These are phyloP conservation scores for Nigrograna mackinnonii DNA, from an alignment of 2,329 filamentous ascomycete genomes.

Conservation along the genomic window DNA sequence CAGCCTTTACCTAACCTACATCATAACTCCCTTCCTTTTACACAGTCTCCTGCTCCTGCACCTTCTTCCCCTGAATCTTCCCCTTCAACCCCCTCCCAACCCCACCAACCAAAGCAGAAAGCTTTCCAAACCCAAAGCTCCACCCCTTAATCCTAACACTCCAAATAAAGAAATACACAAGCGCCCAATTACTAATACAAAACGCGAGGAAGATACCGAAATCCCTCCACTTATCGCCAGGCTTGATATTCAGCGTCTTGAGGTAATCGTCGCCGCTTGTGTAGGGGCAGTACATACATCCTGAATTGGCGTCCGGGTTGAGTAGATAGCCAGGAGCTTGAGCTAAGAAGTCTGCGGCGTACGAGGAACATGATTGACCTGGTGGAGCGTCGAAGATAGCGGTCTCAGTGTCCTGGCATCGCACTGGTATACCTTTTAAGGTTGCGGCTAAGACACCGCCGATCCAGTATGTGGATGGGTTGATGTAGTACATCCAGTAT, in stretches of 20 bases:
- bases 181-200: conserved; percentile 68
- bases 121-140: conserved; percentile 67
- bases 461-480: conserved; percentile 73
- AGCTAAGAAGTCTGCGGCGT: conserved; percentile 64
- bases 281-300: conserved; percentile 74
- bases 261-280: conserved; percentile 69
- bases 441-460: conserved; percentile 69
- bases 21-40: no score
- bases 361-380: conserved; percentile 65
- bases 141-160: conserved; percentile 71
- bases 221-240: conserved; percentile 69
- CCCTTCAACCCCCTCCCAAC: neutral
- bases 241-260: conserved; percentile 57
- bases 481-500: conserved; percentile 73
- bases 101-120: conserved; percentile 55
- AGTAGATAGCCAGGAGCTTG: conserved; percentile 64
- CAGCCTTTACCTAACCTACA: no score
- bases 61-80: neutral
- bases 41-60: neutral
- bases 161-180: conserved; percentile 80
- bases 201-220: conserved; percentile 76
- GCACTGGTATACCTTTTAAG: conserved; percentile 53
- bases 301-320: conserved; percentile 59
- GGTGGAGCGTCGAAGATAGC: conserved; percentile 68
- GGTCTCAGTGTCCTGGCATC: conserved; percentile 57